Evolutionary conservation across 345 rosid genomes (phyloP).

Genomic region (Turnera subulata): DNA sequence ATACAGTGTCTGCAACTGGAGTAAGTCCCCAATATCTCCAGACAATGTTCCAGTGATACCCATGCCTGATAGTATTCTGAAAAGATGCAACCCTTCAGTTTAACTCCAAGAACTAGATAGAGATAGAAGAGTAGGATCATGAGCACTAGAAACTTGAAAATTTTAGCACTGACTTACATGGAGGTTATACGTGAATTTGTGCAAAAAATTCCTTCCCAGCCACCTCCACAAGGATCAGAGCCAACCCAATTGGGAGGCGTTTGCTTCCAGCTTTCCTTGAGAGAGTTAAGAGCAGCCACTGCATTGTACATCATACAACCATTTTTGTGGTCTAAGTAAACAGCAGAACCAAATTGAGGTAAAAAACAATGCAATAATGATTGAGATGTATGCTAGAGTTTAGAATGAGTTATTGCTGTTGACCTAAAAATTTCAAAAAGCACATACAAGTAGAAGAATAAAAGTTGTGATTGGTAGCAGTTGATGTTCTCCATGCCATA

Average conservation of each 20-base stretch:
- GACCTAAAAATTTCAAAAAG: not conserved
- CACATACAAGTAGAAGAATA: not conserved
- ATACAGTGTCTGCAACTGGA: not conserved
- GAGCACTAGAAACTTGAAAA: not conserved
- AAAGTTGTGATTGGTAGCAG: no score
- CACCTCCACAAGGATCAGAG: slow-evolving; percentile 1
- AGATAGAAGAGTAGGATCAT: not conserved
- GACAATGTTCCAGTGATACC: not conserved
- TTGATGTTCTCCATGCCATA: no score
- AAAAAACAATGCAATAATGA: not conserved
- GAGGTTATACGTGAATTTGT: not conserved
- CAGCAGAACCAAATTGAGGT: not conserved
- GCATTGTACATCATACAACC: not conserved
- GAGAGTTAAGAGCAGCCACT: not conserved
- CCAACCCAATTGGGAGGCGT: slow-evolving; percentile 6
- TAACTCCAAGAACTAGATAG: not conserved
- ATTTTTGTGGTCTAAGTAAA: not conserved
- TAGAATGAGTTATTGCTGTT: not conserved
- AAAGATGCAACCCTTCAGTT: not conserved
- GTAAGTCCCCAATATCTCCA: not conserved
- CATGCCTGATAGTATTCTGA: not conserved
- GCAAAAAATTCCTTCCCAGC: slow-evolving; percentile 9
- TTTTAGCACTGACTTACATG: not conserved
- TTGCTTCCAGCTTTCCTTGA: not conserved
- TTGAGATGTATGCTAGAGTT: not conserved